A percentile compares a stretch with the other conserved stretches of the same genome.
phyloP scores from a whole-genome alignment of 2,329 filamentous ascomycete species.

The Ascochyta rabiei region DNA sequence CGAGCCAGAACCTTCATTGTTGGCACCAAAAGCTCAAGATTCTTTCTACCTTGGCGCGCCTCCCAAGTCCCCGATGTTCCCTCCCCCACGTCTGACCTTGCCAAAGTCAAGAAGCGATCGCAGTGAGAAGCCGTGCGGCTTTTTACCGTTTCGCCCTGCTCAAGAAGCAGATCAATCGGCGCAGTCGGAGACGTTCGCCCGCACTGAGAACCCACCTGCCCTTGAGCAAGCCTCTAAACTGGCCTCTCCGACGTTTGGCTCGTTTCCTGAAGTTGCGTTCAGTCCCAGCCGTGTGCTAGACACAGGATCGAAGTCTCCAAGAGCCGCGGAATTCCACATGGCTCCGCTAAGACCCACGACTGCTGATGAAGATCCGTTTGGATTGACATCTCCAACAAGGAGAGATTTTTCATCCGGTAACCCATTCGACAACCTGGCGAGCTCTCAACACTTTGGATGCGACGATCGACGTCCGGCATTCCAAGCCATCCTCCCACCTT shows the following conservation, averaged over 20 bases:
- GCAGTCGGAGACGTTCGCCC: not conserved
- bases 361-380: slow-evolving; percentile 46
- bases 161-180: not conserved
- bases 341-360: slow-evolving; percentile 41
- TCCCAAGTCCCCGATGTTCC: slow-evolving; percentile 33
- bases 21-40: slow-evolving; percentile 18
- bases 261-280: slow-evolving; percentile 45
- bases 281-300: slow-evolving; percentile 29
- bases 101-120: slow-evolving; percentile 7
- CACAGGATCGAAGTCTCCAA: slow-evolving; percentile 46
- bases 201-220: not conserved
- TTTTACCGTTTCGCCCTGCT: slow-evolving; percentile 9
- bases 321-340: slow-evolving; percentile 47
- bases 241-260: slow-evolving; percentile 49
- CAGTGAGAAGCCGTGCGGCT: slow-evolving; percentile 6
- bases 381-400: slow-evolving; percentile 48
- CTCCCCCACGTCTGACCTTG: slow-evolving; percentile 12
- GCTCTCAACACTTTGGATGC: slow-evolving; percentile 22
- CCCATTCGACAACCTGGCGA: slow-evolving; percentile 33
- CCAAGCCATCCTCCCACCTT: slow-evolving; percentile 45
- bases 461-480: slow-evolving; percentile 44
- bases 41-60: slow-evolving; percentile 16
- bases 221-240: not conserved
- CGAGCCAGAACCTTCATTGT: slow-evolving; percentile 19
- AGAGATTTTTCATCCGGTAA: slow-evolving; percentile 48